Percentiles rank a stretch among this genome's conserved stretches.
phyloP scores from a whole-genome alignment of 345 rosid genomes.

The Heritiera fomes region DNA sequence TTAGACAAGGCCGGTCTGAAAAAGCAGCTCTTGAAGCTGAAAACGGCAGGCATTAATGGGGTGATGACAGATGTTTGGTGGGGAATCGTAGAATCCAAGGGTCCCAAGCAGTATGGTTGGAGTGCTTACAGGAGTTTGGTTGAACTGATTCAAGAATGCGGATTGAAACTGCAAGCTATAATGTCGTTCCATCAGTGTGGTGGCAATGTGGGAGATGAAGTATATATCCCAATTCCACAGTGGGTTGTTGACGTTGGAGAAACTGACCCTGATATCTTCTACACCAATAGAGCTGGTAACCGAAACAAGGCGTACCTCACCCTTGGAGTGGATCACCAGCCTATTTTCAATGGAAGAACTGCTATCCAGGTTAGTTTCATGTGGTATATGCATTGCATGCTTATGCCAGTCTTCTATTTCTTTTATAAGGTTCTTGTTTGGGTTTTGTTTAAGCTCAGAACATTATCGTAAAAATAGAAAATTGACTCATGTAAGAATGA shows the following conservation, averaged over 20 bases:
- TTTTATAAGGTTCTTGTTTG: no score
- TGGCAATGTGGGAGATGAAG: constrained; percentile 78
- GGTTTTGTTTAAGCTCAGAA: no score
- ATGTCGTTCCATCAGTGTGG: constrained; percentile 93
- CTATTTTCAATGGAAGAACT: constrained; percentile 62
- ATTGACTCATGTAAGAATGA: no score
- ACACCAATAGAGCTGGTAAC: constrained; percentile 54
- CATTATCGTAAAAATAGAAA: no score
- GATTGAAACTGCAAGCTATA: constrained; percentile 65
- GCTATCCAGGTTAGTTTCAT: constrained; percentile 52
- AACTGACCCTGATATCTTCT: constrained; percentile 60
- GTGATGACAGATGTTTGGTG: constrained; percentile 48
- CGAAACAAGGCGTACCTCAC: constrained; percentile 69
- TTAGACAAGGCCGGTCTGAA: constrained; percentile 41
- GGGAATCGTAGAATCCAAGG: constrained; percentile 72
- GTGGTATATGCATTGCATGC: no score
- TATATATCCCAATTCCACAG: constrained; percentile 67
- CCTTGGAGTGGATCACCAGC: constrained; percentile 63
- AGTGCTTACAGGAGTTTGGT: constrained; percentile 73
- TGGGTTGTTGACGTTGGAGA: constrained; percentile 67
- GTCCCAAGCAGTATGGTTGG: constrained; percentile 70
- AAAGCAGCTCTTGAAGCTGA: constrained; percentile 62
- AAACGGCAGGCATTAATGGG: constrained; percentile 52
- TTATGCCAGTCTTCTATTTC: no score
- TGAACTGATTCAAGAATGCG: constrained; percentile 46